These are phyloP conservation scores for Apiospora marii DNA, from an alignment of 2,329 filamentous ascomycete species.

Conservation along the genomic window DNA sequence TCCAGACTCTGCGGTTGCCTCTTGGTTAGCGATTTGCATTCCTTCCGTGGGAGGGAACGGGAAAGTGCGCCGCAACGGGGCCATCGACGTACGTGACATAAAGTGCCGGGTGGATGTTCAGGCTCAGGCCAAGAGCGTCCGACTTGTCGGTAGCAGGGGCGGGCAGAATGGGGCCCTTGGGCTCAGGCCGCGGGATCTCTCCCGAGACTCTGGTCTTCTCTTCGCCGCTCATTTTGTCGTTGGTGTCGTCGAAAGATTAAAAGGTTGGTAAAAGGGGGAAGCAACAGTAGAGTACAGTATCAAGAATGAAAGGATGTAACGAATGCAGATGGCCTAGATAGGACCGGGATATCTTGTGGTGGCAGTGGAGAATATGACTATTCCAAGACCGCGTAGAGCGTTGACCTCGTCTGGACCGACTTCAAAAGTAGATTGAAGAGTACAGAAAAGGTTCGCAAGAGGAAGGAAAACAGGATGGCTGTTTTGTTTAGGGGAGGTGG, in stretches of 20 bases:
- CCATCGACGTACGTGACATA: slow-evolving; percentile 73
- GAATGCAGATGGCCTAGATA: slow-evolving; percentile 19
- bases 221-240: slow-evolving; percentile 66
- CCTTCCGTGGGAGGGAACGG: background rate
- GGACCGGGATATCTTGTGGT: background rate
- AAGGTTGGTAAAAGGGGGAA: slow-evolving; percentile 31
- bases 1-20: slow-evolving; percentile 75
- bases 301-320: slow-evolving; percentile 15
- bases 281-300: slow-evolving; percentile 9
- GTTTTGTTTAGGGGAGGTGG: slow-evolving; percentile 19
- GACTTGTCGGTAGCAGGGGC: slow-evolving; percentile 76
- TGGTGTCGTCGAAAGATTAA: slow-evolving; percentile 32
- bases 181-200: slow-evolving; percentile 71
- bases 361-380: slow-evolving; percentile 1
- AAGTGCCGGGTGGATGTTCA: slow-evolving; percentile 78
- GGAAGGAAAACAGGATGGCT: background rate
- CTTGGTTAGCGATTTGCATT: background rate
- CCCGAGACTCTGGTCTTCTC: slow-evolving; percentile 87
- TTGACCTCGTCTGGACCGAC: slow-evolving; percentile 13
- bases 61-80: slow-evolving; percentile 28
- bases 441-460: slow-evolving; percentile 5
- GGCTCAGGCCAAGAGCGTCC: slow-evolving; percentile 61
- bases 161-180: slow-evolving; percentile 71
- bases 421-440: slow-evolving; percentile 16
- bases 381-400: slow-evolving; percentile 17